Conservation (phyloP, 2,329 filamentous ascomycete species). For the Dryadomyces quercivorus region DNA sequence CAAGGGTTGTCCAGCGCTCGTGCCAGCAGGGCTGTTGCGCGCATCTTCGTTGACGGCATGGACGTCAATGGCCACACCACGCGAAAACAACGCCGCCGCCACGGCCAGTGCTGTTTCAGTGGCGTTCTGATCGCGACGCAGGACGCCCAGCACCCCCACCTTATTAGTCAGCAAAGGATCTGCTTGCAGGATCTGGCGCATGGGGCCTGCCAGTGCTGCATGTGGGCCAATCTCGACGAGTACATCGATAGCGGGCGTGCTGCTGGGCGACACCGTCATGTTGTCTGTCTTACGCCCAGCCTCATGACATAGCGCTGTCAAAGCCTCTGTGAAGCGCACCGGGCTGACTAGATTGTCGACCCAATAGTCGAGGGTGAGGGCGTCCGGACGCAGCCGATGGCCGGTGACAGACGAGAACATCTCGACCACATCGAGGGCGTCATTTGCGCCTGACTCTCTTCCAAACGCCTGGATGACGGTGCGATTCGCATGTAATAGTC, state of each 20-base stretch:
- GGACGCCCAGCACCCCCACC: conserved; percentile 7
- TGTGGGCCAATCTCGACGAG: conserved; percentile 18
- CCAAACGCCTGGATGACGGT: neutral
- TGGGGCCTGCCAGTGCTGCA: conserved; percentile 15
- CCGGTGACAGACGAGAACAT: conserved; percentile 16
- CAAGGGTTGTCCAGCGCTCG: neutral
- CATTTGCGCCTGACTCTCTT: neutral
- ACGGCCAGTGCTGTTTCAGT: conserved; percentile 11
- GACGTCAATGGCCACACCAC: conserved; percentile 8
- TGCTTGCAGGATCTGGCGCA: conserved; percentile 15
- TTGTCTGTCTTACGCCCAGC: neutral
- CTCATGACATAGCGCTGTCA: conserved; percentile 12
- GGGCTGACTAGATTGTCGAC: conserved; percentile 17
- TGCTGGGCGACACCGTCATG: neutral
- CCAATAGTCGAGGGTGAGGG: conserved; percentile 16
- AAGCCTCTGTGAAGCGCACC: conserved; percentile 16
- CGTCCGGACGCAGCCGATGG: conserved; percentile 7
- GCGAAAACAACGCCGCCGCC: conserved; percentile 9
- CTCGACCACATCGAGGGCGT: neutral
- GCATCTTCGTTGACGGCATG: conserved; percentile 8
- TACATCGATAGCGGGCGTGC: conserved; percentile 10
- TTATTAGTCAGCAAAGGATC: conserved; percentile 5
- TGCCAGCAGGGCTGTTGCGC: neutral
- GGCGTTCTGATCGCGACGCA: conserved; percentile 11
- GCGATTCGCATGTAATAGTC: conserved; percentile 10